Base-by-base conservation (phyloP, 2,329 filamentous ascomycete species). In the Colletotrichum sp. region DNA sequence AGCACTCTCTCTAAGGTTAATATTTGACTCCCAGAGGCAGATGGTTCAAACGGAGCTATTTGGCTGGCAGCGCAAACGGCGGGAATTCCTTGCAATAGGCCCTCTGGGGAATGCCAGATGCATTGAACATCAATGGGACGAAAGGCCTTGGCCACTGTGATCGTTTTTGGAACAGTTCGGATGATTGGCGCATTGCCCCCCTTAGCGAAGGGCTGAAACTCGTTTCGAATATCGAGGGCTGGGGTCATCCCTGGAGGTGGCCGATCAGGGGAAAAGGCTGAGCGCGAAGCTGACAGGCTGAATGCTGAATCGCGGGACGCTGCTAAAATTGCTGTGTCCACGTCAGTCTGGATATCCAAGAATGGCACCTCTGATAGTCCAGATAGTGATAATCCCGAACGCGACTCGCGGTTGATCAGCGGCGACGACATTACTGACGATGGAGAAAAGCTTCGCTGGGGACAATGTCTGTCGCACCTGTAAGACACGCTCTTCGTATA, bases 171-270 rank as follows among this genome's bases (percentile, higher is more conserved):
- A 63, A 18, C 6, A 52, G 70, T 65, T 76, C 65, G 71, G 74
- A 65, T 74, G 70, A 66, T 69, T 76, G 74, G 74, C 44, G 70
- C 74, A 65, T 63, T 71, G 59, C 28, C 70, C 65, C 70, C 24
- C 13, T 60, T 55, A 30, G 34, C 10, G 26, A 76, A 15, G 49
- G 34, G 70, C 70, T 76, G 74, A 76, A 76, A 74, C 74, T 60
- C 73, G 64, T 68, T 59, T 68, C 57, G 44, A 49, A 44, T 55
- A 13, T 55, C 18, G 49, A 21, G 18, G 49, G 8, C 70, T 6
- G 65, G 74, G 70, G 65, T 74, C 24, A 49, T 65, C 74, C 71
- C 18, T 36, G 74, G 21, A 39, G 21, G 13, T 3, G 59, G 62
- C 7, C 21, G 65, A 65, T 73, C 70, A 72, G 70, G 62, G 55